These are phyloP conservation scores for Penicillium longicatenatum DNA, from an alignment of 495 filamentous ascomycete genomes.

Conservation along the genomic window DNA sequence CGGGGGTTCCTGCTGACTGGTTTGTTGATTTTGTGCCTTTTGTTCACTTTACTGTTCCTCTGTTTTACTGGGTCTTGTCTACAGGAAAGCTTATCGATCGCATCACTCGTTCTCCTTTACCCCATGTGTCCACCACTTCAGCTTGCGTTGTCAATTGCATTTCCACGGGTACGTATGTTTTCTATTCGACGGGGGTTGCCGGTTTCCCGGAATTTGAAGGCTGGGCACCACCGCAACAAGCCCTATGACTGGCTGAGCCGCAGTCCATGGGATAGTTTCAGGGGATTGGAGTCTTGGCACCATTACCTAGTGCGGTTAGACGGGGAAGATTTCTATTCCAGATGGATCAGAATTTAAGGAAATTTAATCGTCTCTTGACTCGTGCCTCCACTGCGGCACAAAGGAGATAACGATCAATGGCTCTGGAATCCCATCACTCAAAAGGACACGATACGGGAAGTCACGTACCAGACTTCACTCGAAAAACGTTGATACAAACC, in stretches of 20 bases:
- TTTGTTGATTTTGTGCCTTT: neutral
- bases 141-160: neutral
- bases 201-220: neutral
- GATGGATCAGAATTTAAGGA: neutral
- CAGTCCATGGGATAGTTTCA: neutral
- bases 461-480: too few relatives aligned
- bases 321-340: neutral
- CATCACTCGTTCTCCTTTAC: neutral
- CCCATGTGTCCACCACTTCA: neutral
- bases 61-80: too few relatives aligned
- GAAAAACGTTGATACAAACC: too few relatives aligned
- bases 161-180: neutral
- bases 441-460: too few relatives aligned
- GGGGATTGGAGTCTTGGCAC: neutral
- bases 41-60: too few relatives aligned
- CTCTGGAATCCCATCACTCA: too few relatives aligned
- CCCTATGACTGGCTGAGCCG: conserved; percentile 2
- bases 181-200: neutral
- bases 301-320: neutral
- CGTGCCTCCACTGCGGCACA: neutral
- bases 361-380: neutral
- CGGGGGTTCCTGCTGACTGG: neutral
- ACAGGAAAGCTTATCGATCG: too few relatives aligned
- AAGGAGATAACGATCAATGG: neutral
- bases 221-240: neutral